Conservation (phyloP, 352 stramenopile species). For the Globisporangium carolinianum region DNA sequence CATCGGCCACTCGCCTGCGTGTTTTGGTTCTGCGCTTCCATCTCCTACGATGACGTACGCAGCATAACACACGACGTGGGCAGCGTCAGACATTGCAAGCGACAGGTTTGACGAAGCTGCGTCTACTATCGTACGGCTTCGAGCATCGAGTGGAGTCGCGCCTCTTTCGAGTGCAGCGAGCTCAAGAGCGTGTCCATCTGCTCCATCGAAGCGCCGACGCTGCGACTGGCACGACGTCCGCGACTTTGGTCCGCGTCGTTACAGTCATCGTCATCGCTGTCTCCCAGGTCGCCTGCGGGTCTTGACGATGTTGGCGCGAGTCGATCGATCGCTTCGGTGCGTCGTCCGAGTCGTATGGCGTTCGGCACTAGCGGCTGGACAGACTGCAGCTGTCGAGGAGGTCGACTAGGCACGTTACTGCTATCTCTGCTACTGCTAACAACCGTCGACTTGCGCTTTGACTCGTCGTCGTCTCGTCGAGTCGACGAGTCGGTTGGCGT, state of each 20-base stretch:
- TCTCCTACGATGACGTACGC: slow-evolving; percentile 25
- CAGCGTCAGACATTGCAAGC: background rate
- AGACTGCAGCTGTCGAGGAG: too few species aligned
- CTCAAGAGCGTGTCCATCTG: slow-evolving; percentile 37
- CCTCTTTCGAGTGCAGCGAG: slow-evolving; percentile 51
- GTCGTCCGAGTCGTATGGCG: background rate
- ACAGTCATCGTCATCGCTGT: slow-evolving; percentile 1
- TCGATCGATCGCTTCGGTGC: background rate
- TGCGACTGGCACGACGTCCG: background rate
- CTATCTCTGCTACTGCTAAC: background rate
- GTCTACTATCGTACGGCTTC: slow-evolving; percentile 31
- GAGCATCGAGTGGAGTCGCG: slow-evolving; percentile 62
- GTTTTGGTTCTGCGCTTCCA: slow-evolving; percentile 76
- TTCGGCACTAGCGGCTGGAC: background rate
- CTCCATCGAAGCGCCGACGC: slow-evolving; percentile 15
- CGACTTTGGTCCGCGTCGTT: slow-evolving; percentile 1
- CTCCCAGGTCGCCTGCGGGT: background rate
- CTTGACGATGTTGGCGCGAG: background rate
- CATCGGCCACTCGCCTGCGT: slow-evolving; percentile 6
- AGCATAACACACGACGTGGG: background rate
- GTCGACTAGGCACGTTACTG: background rate
- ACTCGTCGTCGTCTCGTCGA: background rate
- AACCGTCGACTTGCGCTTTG: background rate
- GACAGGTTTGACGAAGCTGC: background rate
- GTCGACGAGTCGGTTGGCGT: background rate